Conservation (phyloP, 306 rosid genomes). For the Trichosanthes cucumerina region DNA sequence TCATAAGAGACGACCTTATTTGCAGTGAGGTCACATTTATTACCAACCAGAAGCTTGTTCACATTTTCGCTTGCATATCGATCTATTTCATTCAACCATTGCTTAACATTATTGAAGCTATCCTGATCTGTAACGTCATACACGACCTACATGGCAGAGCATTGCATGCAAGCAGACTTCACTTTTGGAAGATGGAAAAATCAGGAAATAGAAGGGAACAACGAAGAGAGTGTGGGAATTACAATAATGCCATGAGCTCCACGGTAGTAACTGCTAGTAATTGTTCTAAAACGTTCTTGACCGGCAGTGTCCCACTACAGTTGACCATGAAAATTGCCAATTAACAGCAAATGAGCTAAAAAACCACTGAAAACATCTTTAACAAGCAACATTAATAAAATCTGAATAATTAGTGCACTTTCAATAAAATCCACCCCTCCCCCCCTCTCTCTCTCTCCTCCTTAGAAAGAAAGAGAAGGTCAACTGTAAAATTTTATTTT, state of each 20-base stretch:
- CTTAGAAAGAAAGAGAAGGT: neutral
- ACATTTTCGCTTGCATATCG: slow-evolving; percentile 50
- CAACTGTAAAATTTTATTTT: neutral
- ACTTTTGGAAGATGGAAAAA: neutral
- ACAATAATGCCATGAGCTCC: slow-evolving; percentile 82
- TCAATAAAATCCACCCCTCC: neutral
- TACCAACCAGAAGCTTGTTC: slow-evolving; percentile 50
- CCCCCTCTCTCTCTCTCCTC: neutral
- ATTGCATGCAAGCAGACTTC: neutral
- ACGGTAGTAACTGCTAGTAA: slow-evolving; percentile 81
- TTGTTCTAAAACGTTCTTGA: slow-evolving; percentile 73
- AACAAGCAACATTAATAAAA: neutral
- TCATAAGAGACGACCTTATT: slow-evolving; percentile 45
- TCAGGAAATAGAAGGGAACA: neutral
- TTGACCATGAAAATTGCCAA: neutral
- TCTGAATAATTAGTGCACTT: neutral
- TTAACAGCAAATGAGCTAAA: slow-evolving; percentile 17
- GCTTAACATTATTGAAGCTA: slow-evolving; percentile 47
- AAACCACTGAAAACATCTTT: neutral
- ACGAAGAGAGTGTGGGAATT: slow-evolving; percentile 14
- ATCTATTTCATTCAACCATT: slow-evolving; percentile 50
- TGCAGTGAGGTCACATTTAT: slow-evolving; percentile 43
- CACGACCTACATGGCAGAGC: slow-evolving; percentile 27
- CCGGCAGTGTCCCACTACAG: slow-evolving; percentile 79
- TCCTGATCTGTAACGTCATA: slow-evolving; percentile 50